Base-by-base conservation (phyloP, 768 basidiomycete species). In the Dentipellis sp. region DNA sequence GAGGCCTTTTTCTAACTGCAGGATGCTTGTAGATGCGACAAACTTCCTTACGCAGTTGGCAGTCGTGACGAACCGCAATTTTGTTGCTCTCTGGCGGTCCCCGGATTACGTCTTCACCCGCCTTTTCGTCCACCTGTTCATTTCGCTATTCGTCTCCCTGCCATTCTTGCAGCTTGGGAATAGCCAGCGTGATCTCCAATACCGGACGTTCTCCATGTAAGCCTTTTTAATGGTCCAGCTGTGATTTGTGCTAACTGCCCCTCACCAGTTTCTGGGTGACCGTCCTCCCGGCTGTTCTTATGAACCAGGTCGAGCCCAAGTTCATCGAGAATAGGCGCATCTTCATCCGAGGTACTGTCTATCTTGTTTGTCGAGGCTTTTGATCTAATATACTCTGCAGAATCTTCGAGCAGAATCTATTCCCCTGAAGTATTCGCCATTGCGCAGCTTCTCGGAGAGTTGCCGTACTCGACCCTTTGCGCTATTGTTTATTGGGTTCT, bases 51-150 rank as follows among this genome's bases (percentile, higher is more conserved):
- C 83, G 66, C 92, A 95, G 67, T 73, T 94, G 59, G 75, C 75
- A 59, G 74, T 76, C 12, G 89, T 94, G 56, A 75, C 82, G 16
- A 61, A 72, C 19, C 77, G 91, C 42, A 87, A 88, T 65, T 83
- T 83, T 63, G 63, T 74, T 6, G 83, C 88, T 2, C 72, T 93
- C 11, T 94, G 88, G 86, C 76, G 92, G 54, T 88, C 84, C 9
- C 88, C 91, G 3, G 83, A 91, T 60, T 94, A 94, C 66, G 82
- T 90, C 51, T 93, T 85, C 73, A 90, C 82, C 52, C 81, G 92
- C 17, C 71, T 92, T 22, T 91, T 91, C 68, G 80, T 87, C 14
- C 85, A 88, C 60, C 74, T 78, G 3, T 83, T 83, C 67, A 79
- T 87, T 56, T 82, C 87, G 12, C 71, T 89, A 11, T 82, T 82